These are phyloP conservation scores for Pichia manshurica DNA, from an alignment of 805 yeast species.

Conservation along the genomic window DNA sequence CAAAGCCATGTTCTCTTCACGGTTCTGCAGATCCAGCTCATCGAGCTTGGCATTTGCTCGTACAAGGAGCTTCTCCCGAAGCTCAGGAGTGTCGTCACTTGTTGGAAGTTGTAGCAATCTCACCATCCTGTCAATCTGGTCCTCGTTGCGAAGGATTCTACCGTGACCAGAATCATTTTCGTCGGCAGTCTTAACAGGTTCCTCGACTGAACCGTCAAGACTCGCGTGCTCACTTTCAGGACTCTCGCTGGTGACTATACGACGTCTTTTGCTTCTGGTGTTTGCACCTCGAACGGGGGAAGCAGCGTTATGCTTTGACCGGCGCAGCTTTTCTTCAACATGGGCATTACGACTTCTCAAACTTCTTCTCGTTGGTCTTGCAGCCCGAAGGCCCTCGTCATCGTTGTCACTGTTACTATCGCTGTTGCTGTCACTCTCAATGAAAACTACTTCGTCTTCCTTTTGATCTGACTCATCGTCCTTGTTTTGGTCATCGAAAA, in stretches of 20 bases:
- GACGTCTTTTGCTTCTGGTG: slow-evolving; percentile 16
- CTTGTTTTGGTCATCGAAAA: slow-evolving; percentile 18
- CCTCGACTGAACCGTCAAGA: slow-evolving; percentile 16
- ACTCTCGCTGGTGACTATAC: background rate
- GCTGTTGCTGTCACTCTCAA: slow-evolving; percentile 9
- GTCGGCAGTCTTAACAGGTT: slow-evolving; percentile 12
- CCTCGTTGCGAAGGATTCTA: background rate
- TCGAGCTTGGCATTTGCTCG: slow-evolving; percentile 27
- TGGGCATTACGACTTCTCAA: slow-evolving; percentile 4
- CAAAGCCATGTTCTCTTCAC: slow-evolving; percentile 15
- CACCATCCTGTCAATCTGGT: slow-evolving; percentile 18
- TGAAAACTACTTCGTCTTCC: slow-evolving; percentile 11
- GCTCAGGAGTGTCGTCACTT: background rate
- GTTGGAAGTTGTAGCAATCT: slow-evolving; percentile 13
- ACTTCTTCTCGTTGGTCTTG: slow-evolving; percentile 8
- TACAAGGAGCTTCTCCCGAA: background rate
- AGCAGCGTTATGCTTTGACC: slow-evolving; percentile 20
- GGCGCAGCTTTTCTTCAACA: background rate
- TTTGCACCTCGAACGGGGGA: slow-evolving; percentile 9
- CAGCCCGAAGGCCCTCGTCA: no score
- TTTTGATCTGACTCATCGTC: slow-evolving; percentile 22
- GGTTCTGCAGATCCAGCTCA: slow-evolving; percentile 18
- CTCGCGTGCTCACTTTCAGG: slow-evolving; percentile 15
- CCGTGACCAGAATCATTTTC: background rate
- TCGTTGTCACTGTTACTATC: slow-evolving; percentile 7